Base-by-base conservation (phyloP, 2,329 filamentous ascomycete genomes). In the Trichoderma guizhouense region DNA sequence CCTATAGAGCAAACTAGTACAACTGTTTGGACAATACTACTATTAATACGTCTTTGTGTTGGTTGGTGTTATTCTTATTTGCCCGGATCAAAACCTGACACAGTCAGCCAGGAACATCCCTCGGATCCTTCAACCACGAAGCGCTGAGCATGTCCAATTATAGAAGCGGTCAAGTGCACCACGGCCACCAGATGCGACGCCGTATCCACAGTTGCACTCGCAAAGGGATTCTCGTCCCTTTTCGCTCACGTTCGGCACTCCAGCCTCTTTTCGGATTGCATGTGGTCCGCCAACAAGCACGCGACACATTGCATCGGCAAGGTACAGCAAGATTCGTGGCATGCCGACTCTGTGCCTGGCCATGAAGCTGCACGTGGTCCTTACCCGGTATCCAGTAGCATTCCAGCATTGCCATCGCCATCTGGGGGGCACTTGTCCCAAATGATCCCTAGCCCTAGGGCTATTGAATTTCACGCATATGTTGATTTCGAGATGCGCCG, bases 1-100 rank as follows among this genome's bases (percentile, higher is more conserved):
- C 66, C 60, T 72, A 65, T 69, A 69, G 64, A 68, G 47, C 71
- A 64, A 69, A 62, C 65, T 65, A 64, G 57, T 69, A 72, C 26
- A 65, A 65, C 32, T 72, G 60, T 71, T 72, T 72, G 71, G 71
- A 72, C 71, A 72, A 69, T 72, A 72, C 62, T 61, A 61, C 70
- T 66, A 71, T 71, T 71, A 71, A 71, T 71, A 60, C 36, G 39
- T 32, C 43, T 65, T 57, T 57, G 36, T 64, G 57, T 63, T 61
- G 32, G 32, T 71, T 57, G 30, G 39, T 47, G 15, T 24, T 24
- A 24, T 43, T 34, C 36, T 28, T 39, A 30, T 55, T 60, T 43
- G 24, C 7, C 12, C 12, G 24, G 21, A 32, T 15, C 43, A 55
- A 39, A 47, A 28, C n/a, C n/a, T n/a, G n/a, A n/a, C n/a, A 53